These are phyloP conservation scores for Wallemia mellicola DNA, from an alignment of 1,284 basidiomycete species.

Conservation along the genomic window DNA sequence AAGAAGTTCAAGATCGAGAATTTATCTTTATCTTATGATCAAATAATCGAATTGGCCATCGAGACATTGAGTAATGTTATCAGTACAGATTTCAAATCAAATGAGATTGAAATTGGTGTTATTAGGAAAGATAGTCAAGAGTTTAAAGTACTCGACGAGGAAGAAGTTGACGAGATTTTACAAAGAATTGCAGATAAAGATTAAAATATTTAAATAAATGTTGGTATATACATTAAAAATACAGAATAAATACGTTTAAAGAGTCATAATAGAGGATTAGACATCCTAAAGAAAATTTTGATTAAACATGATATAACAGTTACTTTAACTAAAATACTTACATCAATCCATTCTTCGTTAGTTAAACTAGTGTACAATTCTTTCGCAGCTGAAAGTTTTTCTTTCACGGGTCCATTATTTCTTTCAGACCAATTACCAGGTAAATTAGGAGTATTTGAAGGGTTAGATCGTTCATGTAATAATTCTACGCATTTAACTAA, in stretches of 20 bases:
- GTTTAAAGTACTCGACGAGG: constrained; percentile 8
- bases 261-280: neutral
- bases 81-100: constrained; percentile 68
- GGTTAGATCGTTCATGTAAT: neutral
- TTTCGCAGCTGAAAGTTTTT: constrained; percentile 4
- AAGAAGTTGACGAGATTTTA: constrained; percentile 5
- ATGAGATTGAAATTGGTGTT: constrained; percentile 24
- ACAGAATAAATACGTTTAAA: neutral
- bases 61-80: constrained; percentile 76
- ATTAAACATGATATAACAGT: neutral
- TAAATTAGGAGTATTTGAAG: neutral
- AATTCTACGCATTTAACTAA: neutral
- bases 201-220: constrained; percentile 2
- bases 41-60: constrained; percentile 46
- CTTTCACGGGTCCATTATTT: neutral
- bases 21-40: constrained; percentile 8
- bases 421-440: neutral
- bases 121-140: constrained; percentile 3
- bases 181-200: neutral
- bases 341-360: constrained; percentile 3
- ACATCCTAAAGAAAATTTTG: neutral
- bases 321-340: constrained; percentile 7
- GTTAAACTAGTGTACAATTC: neutral
- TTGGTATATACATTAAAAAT: neutral
- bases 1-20: constrained; percentile 60